Conservation (phyloP, 192 early-diverging fungal genomes). For the Coemansia sp. region DNA sequence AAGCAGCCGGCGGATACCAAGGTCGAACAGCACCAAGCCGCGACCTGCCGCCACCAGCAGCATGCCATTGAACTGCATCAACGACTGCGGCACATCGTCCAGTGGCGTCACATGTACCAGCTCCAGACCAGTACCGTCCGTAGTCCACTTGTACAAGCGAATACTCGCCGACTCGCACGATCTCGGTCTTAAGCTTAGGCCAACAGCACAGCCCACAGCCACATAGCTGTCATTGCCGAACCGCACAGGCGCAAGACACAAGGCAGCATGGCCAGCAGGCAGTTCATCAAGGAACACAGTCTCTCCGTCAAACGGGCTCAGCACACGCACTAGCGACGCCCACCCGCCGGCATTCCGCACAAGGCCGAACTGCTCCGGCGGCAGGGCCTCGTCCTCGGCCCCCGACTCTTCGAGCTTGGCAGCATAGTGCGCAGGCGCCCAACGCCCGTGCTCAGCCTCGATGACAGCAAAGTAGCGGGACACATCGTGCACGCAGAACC, state of each 20-base stretch:
- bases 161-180: slow-evolving; percentile 89
- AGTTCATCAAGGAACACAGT: slow-evolving; percentile 75
- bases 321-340: slow-evolving; percentile 84
- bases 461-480: slow-evolving; percentile 86
- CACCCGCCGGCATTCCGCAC: slow-evolving; percentile 65
- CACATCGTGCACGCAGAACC: slow-evolving; percentile 72
- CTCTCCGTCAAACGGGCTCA: slow-evolving; percentile 78
- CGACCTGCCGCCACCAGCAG: slow-evolving; percentile 89
- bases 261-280: slow-evolving; percentile 82
- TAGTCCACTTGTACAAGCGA: slow-evolving; percentile 72
- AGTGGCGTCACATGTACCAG: slow-evolving; percentile 89
- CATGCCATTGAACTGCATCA: slow-evolving; percentile 86
- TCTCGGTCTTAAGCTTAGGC: slow-evolving; percentile 9
- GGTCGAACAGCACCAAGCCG: slow-evolving; percentile 87
- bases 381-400: too few relatives aligned
- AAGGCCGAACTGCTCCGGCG: too few relatives aligned
- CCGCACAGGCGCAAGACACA: slow-evolving; percentile 70
- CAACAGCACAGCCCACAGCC: background rate
- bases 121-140: slow-evolving; percentile 70
- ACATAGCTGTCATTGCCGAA: slow-evolving; percentile 54
- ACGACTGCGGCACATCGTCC: slow-evolving; percentile 83
- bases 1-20: slow-evolving; percentile 89
- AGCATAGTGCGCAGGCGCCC: slow-evolving; percentile 14
- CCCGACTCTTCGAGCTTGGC: too few relatives aligned
- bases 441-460: slow-evolving; percentile 77